Conservation (phyloP, 2,329 filamentous ascomycete species). For the Verticillium zaregamsianum region DNA sequence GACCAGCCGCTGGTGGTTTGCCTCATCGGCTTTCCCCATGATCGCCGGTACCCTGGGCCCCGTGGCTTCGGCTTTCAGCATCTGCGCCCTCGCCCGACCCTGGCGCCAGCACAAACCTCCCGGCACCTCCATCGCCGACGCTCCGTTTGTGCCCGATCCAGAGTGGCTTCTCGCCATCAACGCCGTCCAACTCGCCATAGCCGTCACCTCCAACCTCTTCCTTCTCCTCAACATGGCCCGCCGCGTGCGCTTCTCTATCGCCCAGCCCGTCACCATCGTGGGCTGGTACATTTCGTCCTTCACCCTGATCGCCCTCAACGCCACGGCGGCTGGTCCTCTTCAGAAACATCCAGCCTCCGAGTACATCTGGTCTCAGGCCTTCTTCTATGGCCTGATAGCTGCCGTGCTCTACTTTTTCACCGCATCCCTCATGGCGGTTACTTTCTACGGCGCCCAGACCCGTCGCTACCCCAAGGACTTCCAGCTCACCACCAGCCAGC, state of each 20-base stretch:
- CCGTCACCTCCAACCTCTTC: constrained; percentile 74
- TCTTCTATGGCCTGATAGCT: constrained; percentile 80
- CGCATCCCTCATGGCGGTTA: constrained; percentile 71
- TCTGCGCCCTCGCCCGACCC: constrained; percentile 75
- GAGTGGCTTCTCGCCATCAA: constrained; percentile 73
- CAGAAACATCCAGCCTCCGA: constrained; percentile 33
- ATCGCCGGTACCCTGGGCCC: constrained; percentile 81
- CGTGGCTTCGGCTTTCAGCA: constrained; percentile 81
- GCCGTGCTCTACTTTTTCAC: constrained; percentile 76
- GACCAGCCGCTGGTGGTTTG: constrained; percentile 58
- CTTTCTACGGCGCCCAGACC: constrained; percentile 69
- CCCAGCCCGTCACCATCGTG: constrained; percentile 77
- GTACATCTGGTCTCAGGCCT: constrained; percentile 73
- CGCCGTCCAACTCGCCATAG: constrained; percentile 69
- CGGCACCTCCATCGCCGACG: constrained; percentile 41
- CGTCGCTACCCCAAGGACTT: constrained; percentile 77
- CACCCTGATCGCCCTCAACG: constrained; percentile 61
- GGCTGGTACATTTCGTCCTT: constrained; percentile 68
- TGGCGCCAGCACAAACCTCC: constrained; percentile 63
- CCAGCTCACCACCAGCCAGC: constrained; percentile 70
- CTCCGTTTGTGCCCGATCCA: constrained; percentile 60
- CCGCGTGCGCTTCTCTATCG: constrained; percentile 73
- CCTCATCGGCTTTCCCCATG: constrained; percentile 66
- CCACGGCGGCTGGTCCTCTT: constrained; percentile 60
- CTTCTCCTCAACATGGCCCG: constrained; percentile 84